Conservation (phyloP, 2,329 filamentous ascomycete species). For the Fusarium globosum region DNA sequence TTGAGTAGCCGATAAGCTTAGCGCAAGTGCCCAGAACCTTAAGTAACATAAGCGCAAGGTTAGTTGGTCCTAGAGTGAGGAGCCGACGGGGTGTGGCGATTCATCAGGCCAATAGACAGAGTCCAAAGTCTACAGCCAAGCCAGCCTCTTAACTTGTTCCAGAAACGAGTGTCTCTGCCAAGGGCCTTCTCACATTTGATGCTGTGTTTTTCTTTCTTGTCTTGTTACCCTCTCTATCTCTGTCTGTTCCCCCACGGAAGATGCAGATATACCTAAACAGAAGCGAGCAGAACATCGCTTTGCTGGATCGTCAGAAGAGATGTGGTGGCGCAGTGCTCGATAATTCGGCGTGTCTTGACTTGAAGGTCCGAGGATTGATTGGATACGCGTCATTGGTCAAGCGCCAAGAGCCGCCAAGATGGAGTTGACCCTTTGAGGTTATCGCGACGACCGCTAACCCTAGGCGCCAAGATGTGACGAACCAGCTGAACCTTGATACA, state of each 20-base stretch:
- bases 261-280: slow-evolving; percentile 6
- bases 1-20: slow-evolving; percentile 41
- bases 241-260: slow-evolving; percentile 5
- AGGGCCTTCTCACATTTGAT: neutral
- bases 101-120: slow-evolving; percentile 16
- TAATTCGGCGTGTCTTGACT: slow-evolving; percentile 18
- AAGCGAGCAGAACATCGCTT: slow-evolving; percentile 8
- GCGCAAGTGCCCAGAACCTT: slow-evolving; percentile 39
- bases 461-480: slow-evolving; percentile 28
- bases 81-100: slow-evolving; percentile 11
- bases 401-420: slow-evolving; percentile 41
- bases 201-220: slow-evolving; percentile 2
- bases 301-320: neutral
- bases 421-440: slow-evolving; percentile 22
- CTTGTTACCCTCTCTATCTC: neutral
- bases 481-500: slow-evolving; percentile 40
- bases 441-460: slow-evolving; percentile 28
- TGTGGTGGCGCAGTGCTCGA: neutral
- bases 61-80: slow-evolving; percentile 14
- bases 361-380: slow-evolving; percentile 16
- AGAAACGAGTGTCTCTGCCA: slow-evolving; percentile 22
- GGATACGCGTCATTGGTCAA: slow-evolving; percentile 31
- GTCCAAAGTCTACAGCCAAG: slow-evolving; percentile 18
- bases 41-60: slow-evolving; percentile 39
- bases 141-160: slow-evolving; percentile 28